These are phyloP conservation scores for Acanthamoeba triangularis DNA, from an alignment of 208 protist genomes.

Conservation along the genomic window DNA sequence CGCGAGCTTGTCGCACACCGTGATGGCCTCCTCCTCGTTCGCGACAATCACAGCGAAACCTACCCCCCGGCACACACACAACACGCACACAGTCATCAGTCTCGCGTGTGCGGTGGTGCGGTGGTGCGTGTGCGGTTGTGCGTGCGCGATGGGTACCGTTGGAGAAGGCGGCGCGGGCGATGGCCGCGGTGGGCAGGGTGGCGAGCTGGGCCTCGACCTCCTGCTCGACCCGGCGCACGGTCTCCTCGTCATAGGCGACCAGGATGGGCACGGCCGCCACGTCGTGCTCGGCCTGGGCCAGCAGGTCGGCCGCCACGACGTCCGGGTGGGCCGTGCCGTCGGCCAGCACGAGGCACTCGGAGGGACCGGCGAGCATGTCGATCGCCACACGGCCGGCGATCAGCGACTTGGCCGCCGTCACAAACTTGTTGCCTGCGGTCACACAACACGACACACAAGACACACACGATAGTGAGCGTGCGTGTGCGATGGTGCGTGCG, in stretches of 20 bases:
- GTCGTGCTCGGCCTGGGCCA: slow-evolving; percentile 92
- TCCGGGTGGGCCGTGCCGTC: slow-evolving; percentile 83
- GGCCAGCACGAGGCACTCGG: slow-evolving; percentile 89
- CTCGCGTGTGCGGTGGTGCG: neutral
- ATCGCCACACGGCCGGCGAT: slow-evolving; percentile 90
- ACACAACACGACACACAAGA: neutral
- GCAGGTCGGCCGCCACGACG: slow-evolving; percentile 91
- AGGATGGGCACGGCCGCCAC: slow-evolving; percentile 86
- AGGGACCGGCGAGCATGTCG: slow-evolving; percentile 93
- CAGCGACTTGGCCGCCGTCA: slow-evolving; percentile 93
- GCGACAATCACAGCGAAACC: slow-evolving; percentile 79
- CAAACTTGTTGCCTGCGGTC: slow-evolving; percentile 89
- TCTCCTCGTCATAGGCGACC: slow-evolving; percentile 78
- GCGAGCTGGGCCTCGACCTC: slow-evolving; percentile 81
- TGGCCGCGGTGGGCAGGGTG: slow-evolving; percentile 82
- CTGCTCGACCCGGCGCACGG: slow-evolving; percentile 81
- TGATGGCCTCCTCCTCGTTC: slow-evolving; percentile 84
- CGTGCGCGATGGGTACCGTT: neutral
- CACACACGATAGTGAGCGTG: neutral
- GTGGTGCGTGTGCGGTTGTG: neutral
- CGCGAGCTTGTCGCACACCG: slow-evolving; percentile 85
- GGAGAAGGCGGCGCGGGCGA: slow-evolving; percentile 51
- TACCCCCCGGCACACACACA: neutral
- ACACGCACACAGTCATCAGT: no score
- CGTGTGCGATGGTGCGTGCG: neutral